A percentile compares a stretch with the other conserved stretches of the same genome.
Evolutionary conservation across 345 rosid species (phyloP).

Genomic region (Moringa oleifera): DNA sequence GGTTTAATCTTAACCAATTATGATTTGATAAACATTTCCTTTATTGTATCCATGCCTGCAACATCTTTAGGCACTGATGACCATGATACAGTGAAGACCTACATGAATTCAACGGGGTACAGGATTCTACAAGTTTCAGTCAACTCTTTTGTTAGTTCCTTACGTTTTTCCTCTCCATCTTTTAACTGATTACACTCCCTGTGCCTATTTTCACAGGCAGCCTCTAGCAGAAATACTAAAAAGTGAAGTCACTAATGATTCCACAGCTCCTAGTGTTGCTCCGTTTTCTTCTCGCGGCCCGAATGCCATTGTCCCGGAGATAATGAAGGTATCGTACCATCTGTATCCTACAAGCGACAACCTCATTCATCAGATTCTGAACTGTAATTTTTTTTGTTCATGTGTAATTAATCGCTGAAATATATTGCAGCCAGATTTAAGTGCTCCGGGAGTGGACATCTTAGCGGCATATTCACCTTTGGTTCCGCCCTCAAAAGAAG

Average conservation of each 20-base stretch:
- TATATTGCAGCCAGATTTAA: conserved; percentile 36
- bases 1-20: conserved; percentile 24
- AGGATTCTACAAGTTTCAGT: not conserved
- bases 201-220: conserved; percentile 4
- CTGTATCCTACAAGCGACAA: not conserved
- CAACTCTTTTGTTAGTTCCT: not conserved
- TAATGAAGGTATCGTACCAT: conserved; percentile 17
- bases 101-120: conserved; percentile 28
- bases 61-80: conserved; percentile 3
- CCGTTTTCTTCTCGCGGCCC: conserved; percentile 45
- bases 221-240: conserved; percentile 29
- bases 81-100: conserved; percentile 17
- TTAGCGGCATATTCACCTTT: conserved; percentile 33
- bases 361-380: no score
- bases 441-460: conserved; percentile 36
- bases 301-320: conserved; percentile 15
- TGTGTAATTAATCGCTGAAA: no score
- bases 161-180: not conserved
- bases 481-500: conserved; percentile 8
- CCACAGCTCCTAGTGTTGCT: conserved; percentile 29
- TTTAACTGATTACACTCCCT: not conserved
- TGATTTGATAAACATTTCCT: conserved; percentile 5
- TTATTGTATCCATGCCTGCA: conserved; percentile 23
- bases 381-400: not conserved
- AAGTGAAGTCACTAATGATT: conserved; percentile 22